Conservation (phyloP, 202 grass and related monocot genomes). For the Saccharum hybrid region DNA sequence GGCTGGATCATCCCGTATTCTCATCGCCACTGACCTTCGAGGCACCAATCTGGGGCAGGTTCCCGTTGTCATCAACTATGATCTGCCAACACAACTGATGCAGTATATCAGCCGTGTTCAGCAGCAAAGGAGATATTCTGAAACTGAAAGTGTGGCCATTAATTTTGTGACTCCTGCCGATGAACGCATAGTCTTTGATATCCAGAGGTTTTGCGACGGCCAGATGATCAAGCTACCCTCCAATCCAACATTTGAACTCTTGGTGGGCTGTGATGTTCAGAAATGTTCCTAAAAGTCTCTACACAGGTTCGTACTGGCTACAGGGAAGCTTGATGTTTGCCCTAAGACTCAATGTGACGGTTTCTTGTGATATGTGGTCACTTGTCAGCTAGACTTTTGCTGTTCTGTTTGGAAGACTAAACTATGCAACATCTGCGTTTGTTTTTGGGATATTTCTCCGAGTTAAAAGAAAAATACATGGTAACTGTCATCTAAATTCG, state of each 20-base stretch:
- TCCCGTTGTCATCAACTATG: constrained; percentile 66
- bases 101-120: constrained; percentile 18
- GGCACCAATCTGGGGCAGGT: constrained; percentile 44
- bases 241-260: not conserved
- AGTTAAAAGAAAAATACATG: not conserved
- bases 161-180: constrained; percentile 19
- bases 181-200: constrained; percentile 6
- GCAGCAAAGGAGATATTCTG: not conserved
- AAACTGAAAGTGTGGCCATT: constrained; percentile 27
- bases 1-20: constrained; percentile 54
- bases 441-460: not conserved
- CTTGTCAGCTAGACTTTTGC: constrained; percentile 1
- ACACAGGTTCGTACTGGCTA: not conserved
- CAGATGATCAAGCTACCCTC: constrained; percentile 35
- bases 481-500: not conserved
- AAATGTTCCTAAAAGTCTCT: not conserved
- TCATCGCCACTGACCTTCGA: constrained; percentile 57
- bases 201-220: constrained; percentile 26
- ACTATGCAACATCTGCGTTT: not conserved
- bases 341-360: not conserved
- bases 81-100: constrained; percentile 58
- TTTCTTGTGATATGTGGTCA: not conserved
- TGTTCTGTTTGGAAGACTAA: not conserved
- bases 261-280: not conserved
- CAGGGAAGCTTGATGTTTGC: not conserved